A percentile compares a stretch with the other conserved stretches of the same genome.
These are phyloP conservation scores for Verticillium isaacii DNA, from an alignment of 2,329 filamentous ascomycete genomes.

Conservation along the genomic window DNA sequence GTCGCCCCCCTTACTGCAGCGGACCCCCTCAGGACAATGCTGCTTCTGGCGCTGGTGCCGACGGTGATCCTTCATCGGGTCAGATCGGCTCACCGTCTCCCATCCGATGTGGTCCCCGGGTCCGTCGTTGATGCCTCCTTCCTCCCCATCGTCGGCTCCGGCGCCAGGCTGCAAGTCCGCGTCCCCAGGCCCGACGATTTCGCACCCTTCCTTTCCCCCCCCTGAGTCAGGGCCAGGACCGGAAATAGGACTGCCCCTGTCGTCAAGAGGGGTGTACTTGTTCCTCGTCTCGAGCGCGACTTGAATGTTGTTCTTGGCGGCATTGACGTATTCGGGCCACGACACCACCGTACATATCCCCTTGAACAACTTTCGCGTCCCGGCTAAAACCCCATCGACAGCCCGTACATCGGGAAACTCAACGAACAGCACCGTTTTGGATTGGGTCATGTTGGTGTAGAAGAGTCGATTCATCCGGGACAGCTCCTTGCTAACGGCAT, in stretches of 20 bases:
- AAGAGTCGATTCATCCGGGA: constrained; percentile 4
- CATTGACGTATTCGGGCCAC: constrained; percentile 6
- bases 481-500: neutral
- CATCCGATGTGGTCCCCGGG: neutral
- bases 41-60: constrained; percentile 1
- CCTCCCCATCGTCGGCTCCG: neutral
- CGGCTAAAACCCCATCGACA: constrained; percentile 1
- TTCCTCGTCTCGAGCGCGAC: constrained; percentile 2
- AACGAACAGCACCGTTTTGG: constrained; percentile 7
- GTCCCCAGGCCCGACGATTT: too few species aligned
- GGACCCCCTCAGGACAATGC: constrained; percentile 4
- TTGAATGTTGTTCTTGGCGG: neutral
- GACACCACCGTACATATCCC: constrained; percentile 2
- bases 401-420: constrained; percentile 9
- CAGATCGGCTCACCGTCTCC: neutral
- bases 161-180: neutral
- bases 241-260: neutral
- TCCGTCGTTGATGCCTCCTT: neutral
- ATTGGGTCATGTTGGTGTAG: constrained; percentile 3
- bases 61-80: constrained; percentile 1
- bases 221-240: too few species aligned
- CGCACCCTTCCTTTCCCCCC: too few species aligned
- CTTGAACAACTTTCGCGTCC: constrained; percentile 2
- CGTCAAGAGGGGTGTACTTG: constrained; percentile 3
- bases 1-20: constrained; percentile 5